Percentiles rank a stretch among this genome's conserved stretches.
These are phyloP conservation scores for Cadophora sp. DNA, from an alignment of 2,329 filamentous ascomycete species.

Conservation along the genomic window DNA sequence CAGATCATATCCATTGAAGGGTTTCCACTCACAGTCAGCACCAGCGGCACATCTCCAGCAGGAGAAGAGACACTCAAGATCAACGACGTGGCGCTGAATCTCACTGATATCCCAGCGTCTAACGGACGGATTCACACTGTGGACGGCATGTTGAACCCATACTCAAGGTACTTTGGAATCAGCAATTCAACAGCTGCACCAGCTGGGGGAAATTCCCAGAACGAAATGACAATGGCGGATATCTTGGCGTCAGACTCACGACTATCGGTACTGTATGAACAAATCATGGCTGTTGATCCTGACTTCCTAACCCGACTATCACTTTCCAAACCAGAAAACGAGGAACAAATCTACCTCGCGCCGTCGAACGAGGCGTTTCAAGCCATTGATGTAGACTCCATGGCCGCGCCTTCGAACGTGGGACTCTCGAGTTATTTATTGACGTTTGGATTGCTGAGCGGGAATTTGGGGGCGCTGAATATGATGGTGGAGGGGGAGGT, in stretches of 20 bases:
- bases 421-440: background rate
- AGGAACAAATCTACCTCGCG: background rate
- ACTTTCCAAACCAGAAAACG: background rate
- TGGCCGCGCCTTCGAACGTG: background rate
- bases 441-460: background rate
- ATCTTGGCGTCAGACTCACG: background rate
- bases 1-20: background rate
- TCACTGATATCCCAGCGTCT: background rate
- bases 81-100: background rate
- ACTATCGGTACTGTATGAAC: background rate
- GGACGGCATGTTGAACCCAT: background rate
- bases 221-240: background rate
- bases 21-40: background rate
- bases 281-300: background rate
- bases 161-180: background rate
- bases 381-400: background rate
- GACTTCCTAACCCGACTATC: background rate
- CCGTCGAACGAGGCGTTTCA: background rate
- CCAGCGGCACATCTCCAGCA: background rate
- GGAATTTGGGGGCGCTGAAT: background rate
- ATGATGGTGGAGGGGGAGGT: background rate
- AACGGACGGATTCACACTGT: slow-evolving; percentile 1
- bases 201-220: background rate
- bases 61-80: background rate
- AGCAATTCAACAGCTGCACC: background rate